phyloP scores from a whole-genome alignment of 176 grass and related monocot species.

The Calamus simplicifolius region DNA sequence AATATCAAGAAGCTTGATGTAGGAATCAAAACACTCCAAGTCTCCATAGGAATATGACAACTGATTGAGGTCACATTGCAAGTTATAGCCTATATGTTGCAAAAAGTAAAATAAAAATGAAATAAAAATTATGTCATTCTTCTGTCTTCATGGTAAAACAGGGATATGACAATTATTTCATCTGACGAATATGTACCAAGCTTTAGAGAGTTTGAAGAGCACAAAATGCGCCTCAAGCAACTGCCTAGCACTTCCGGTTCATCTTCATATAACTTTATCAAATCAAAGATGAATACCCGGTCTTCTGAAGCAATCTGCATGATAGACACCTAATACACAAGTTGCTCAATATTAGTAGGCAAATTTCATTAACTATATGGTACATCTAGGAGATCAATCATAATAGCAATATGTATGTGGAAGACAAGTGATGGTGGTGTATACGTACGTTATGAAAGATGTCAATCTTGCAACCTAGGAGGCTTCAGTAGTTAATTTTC shows the following conservation, averaged over 20 bases:
- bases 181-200: slow-evolving; percentile 40
- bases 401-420: no score
- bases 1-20: slow-evolving; percentile 94
- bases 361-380: background rate
- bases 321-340: slow-evolving; percentile 62
- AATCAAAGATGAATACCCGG: slow-evolving; percentile 89
- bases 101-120: slow-evolving; percentile 11
- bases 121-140: background rate
- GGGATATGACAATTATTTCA: background rate
- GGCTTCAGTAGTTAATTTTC: no score
- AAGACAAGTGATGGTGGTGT: no score
- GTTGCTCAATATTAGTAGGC: background rate
- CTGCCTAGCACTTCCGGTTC: slow-evolving; percentile 50
- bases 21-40: slow-evolving; percentile 78
- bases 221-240: slow-evolving; percentile 83
- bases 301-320: slow-evolving; percentile 97
- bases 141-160: slow-evolving; percentile 10
- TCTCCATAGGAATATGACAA: slow-evolving; percentile 74
- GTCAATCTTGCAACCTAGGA: no score
- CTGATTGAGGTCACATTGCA: slow-evolving; percentile 89
- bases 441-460: no score
- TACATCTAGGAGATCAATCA: no score
- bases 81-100: slow-evolving; percentile 55
- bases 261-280: slow-evolving; percentile 90
- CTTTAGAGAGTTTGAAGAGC: slow-evolving; percentile 85